Base-by-base conservation (phyloP, 2,329 filamentous ascomycete genomes). In the Intubia oerlemansii region DNA sequence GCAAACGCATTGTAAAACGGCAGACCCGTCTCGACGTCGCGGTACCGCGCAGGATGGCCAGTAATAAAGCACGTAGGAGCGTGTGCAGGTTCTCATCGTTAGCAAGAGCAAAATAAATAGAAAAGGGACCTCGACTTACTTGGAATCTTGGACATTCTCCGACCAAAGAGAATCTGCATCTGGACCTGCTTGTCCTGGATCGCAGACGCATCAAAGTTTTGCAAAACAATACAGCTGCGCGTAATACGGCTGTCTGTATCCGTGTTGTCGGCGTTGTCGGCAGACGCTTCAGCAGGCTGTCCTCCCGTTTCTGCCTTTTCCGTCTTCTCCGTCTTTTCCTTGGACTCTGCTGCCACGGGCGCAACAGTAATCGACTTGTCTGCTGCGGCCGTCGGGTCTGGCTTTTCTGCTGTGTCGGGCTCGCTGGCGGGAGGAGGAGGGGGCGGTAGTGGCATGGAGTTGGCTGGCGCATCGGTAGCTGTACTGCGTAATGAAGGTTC, bases 1-100 rank as follows among this genome's bases (percentile, higher is more conserved):
- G 82, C 84, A 36, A 73, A 66, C 24, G 68, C 57, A 45, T 85
- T 85, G 37, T 68, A 64, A 50, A 85, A 98, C 1, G 73, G 68
- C 11, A 95, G 59, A 0, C 79, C 78, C 0, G 85, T 95, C 39
- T 66, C 64, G 0, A 82, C 80, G 47, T 98, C 88, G 15, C 72
- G 66, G 49, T 90, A 95, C 31, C 69, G 69, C 10, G 85, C 88
- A 5, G 73, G 67, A 30, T 73, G 66, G 42, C 74, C 76, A 1
- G 81, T 93, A 44, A 95, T 84, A 27, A 72, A 74, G 48, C 88
- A 98, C 18, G 73, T 56, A 11, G 62, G 53, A 1, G 49, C 44
- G 10, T 59, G 53, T 4, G 58, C 44, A 12, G 59, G 62, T 42
- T 66, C 61, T 66, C 10, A 18, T 15, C 11, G 19, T 24, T 5